Evolutionary conservation across 2,329 filamentous ascomycete species (phyloP).

Genomic region (Neonectria hederae): DNA sequence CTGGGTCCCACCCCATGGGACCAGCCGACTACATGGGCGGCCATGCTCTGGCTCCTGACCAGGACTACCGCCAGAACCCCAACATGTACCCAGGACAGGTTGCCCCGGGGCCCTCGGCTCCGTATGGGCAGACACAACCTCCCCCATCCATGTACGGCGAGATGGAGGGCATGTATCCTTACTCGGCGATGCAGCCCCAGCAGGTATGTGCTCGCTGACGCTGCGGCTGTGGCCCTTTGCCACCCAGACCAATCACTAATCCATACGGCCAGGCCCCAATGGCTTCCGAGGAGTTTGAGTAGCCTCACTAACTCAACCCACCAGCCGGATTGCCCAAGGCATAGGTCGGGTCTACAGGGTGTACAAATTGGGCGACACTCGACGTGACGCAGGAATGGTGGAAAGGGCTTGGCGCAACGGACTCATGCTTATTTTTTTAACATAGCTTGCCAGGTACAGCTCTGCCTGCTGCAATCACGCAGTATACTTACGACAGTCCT

Average conservation of each 20-base stretch:
- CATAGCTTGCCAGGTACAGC: conserved; percentile 24
- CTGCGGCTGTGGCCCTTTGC: neutral
- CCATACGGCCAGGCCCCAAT: conserved; percentile 50
- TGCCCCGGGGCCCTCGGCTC: conserved; percentile 74
- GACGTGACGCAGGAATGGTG: conserved; percentile 23
- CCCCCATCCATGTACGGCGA: conserved; percentile 74
- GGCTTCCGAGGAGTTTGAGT: conserved; percentile 58
- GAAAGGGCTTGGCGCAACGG: conserved; percentile 39
- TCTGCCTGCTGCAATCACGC: conserved; percentile 17
- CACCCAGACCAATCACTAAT: conserved; percentile 23
- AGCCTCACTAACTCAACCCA: conserved; percentile 14
- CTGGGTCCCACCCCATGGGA: conserved; percentile 65
- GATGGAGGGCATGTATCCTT: conserved; percentile 86
- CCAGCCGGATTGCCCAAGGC: neutral
- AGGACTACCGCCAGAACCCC: conserved; percentile 82
- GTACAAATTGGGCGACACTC: conserved; percentile 25
- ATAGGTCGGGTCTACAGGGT: conserved; percentile 14
- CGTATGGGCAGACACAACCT: conserved; percentile 81
- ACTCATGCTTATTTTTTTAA: conserved; percentile 30
- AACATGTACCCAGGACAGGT: conserved; percentile 86
- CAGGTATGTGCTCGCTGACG: conserved; percentile 66
- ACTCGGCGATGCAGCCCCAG: conserved; percentile 82
- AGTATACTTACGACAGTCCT: conserved; percentile 30
- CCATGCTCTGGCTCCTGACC: conserved; percentile 72
- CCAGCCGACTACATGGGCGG: conserved; percentile 70